phyloP scores from a whole-genome alignment of 75 land plant genomes.

The Sequoiadendron giganteum region DNA sequence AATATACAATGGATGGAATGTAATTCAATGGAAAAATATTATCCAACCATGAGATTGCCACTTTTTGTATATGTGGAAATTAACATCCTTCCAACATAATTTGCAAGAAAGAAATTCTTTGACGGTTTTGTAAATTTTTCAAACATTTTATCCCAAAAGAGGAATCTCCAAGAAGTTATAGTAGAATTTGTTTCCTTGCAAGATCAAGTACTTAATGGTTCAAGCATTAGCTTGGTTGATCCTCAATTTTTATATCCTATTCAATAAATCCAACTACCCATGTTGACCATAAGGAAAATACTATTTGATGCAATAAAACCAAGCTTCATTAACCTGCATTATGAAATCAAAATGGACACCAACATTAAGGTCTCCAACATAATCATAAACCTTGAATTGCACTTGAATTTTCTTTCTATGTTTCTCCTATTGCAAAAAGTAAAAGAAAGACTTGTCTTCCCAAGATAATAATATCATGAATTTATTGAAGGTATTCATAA shows the following conservation, averaged over 20 bases:
- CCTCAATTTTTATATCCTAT: neutral
- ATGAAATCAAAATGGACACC: neutral
- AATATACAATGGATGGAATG: neutral
- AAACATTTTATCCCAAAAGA: too few relatives aligned
- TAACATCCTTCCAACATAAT: neutral
- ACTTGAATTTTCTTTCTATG: too few relatives aligned
- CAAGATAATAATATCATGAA: too few relatives aligned
- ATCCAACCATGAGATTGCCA: neutral
- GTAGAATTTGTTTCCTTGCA: too few relatives aligned
- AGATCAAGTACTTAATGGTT: too few relatives aligned
- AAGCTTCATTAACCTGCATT: neutral
- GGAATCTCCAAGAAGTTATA: too few relatives aligned
- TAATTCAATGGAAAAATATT: neutral
- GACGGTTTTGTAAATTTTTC: too few relatives aligned
- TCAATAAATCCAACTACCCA: neutral
- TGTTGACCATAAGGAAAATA: neutral
- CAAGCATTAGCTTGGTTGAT: too few relatives aligned
- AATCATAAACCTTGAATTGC: too few relatives aligned
- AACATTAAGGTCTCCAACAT: neutral
- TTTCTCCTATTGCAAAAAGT: neutral
- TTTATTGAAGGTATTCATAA: too few relatives aligned
- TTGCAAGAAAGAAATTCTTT: too few relatives aligned
- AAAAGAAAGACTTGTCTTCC: too few relatives aligned
- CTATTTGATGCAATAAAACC: neutral
- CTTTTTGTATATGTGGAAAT: neutral